Base-by-base conservation (phyloP, 2,329 filamentous ascomycete genomes). In the Fusarium subtropicale region DNA sequence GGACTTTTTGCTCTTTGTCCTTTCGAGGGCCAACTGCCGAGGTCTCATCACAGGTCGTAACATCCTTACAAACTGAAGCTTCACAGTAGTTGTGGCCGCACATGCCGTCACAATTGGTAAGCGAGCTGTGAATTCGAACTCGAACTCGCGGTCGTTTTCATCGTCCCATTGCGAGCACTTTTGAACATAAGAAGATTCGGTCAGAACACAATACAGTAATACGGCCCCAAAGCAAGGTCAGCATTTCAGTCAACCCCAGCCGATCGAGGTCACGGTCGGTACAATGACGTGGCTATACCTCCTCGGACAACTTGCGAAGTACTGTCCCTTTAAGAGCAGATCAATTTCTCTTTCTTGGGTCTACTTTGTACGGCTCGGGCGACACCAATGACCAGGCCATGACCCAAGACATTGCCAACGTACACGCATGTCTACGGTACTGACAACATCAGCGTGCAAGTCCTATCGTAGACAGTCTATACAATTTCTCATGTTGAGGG, bases 231-330 rank as follows among this genome's bases (percentile, higher is more conserved):
- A 51, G 34, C 18, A 52, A 66, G 61, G 48, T 34, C 44, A 53
- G 34, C 44, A 64, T 59, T 53, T 55, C 60, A 60, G 45, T 63
- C 56, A 63, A 65, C 53, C 62, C 65, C 69, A 68, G 52, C 51
- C 67, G 72, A 75, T 75, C 71, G 71, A 71, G 72, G 68, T 70
- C 71, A 74, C 59, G 52, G 64, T 71, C 59, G 48, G 64, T 72
- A 69, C 59, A 64, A 74, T 74, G 72, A 75, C 72, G 71, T 74
- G 71, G 71, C 62, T 51, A 57, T 74, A 57, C 68, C 59, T 68
- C 57, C 36, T 39, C 56, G 47, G 52, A 51, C 33, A 61, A 56
- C 58, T 56, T 39, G 11, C 48, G 13, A 13, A 52, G 33, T 51
- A 39, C 24, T 41, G n/a, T 41, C n/a, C 48, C 24, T 61, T 69